These are phyloP conservation scores for Daphne laureola DNA, from an alignment of 441 rosid species.

Conservation along the genomic window DNA sequence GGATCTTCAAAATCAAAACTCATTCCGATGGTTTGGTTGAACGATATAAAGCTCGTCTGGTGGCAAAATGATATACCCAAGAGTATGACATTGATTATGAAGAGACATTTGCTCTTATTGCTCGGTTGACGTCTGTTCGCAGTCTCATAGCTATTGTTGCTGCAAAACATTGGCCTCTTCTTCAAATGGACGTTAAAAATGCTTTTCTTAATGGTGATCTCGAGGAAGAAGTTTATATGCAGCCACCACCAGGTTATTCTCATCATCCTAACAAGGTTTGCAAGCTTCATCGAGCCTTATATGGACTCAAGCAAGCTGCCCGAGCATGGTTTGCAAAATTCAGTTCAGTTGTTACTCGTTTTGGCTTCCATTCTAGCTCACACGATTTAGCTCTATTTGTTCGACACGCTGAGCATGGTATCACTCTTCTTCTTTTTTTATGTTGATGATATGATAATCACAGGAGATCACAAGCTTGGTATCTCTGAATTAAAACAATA, in stretches of 20 bases:
- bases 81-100: no score
- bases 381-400: not conserved
- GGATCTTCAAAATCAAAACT: not conserved
- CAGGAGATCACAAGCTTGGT: not conserved
- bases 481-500: not conserved
- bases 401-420: not conserved
- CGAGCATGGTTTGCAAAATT: not conserved
- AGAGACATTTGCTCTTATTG: not conserved
- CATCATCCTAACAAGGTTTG: not conserved
- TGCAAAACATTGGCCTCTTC: not conserved
- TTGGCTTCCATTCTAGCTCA: not conserved
- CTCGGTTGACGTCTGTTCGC: not conserved
- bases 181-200: not conserved
- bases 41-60: not conserved
- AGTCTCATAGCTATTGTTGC: not conserved
- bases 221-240: no score
- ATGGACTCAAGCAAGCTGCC: not conserved
- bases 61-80: no score
- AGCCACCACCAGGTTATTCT: not conserved
- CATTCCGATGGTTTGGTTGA: not conserved
- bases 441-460: not conserved
- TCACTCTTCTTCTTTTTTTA: not conserved
- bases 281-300: not conserved
- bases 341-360: not conserved
- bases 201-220: no score